A percentile compares a stretch with the other conserved stretches of the same genome.
phyloP scores from a whole-genome alignment of 192 early-diverging fungal species.

The Chytriomyces sp. region DNA sequence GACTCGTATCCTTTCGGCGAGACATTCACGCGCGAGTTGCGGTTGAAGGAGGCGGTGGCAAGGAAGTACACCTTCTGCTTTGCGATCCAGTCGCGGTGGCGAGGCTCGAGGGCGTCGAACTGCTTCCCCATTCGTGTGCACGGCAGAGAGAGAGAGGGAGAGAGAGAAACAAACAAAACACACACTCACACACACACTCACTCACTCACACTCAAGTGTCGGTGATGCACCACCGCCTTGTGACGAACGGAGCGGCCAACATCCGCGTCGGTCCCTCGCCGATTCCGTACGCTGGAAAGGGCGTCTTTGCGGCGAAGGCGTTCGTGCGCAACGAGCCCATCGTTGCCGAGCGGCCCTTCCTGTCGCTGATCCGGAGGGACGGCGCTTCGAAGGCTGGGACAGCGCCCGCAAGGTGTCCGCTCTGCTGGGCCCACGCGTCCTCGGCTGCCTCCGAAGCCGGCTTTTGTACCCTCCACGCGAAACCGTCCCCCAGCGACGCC shows the following conservation, averaged over 20 bases:
- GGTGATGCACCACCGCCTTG: background rate
- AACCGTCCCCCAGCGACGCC: background rate
- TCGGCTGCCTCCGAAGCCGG: background rate
- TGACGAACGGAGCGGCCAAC: background rate
- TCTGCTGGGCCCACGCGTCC: background rate
- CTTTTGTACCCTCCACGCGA: background rate
- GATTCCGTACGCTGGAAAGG: background rate
- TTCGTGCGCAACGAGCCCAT: background rate
- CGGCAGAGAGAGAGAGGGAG: too few relatives aligned
- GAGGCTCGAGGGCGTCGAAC: constrained; percentile 16
- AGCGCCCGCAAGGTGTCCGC: background rate
- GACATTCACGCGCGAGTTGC: constrained; percentile 21
- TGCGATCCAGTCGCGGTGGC: constrained; percentile 22
- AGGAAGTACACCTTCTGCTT: constrained; percentile 33
- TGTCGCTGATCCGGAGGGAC: background rate
- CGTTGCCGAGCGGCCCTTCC: background rate
- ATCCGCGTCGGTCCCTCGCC: background rate
- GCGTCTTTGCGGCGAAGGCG: background rate
- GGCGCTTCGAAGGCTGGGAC: background rate
- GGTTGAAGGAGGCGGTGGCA: constrained; percentile 12
- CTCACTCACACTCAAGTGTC: too few relatives aligned
- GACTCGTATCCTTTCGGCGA: constrained; percentile 36
- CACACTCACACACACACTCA: too few relatives aligned
- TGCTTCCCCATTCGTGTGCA: constrained; percentile 14
- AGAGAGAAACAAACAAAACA: too few relatives aligned